A percentile compares a stretch with the other conserved stretches of the same genome.
Evolutionary conservation across 768 basidiomycete genomes (phyloP).

Genomic region (Ramaria rubella): DNA sequence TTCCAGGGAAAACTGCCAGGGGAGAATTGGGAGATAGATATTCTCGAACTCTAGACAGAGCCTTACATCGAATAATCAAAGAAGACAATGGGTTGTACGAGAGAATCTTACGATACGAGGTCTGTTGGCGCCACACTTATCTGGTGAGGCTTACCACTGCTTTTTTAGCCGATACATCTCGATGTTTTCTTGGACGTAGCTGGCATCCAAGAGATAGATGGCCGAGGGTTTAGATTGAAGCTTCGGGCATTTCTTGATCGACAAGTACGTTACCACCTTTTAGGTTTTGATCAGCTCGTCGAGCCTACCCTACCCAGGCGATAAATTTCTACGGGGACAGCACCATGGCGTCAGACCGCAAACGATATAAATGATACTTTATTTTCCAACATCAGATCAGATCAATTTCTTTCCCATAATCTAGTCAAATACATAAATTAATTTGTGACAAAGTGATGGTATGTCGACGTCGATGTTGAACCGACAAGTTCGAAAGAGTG

Average conservation of each 20-base stretch:
- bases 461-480: slow-evolving; percentile 6
- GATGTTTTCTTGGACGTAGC: slow-evolving; percentile 44
- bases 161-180: slow-evolving; percentile 50
- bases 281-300: not conserved
- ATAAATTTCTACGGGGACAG: slow-evolving; percentile 44
- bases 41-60: slow-evolving; percentile 26
- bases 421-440: too few species aligned
- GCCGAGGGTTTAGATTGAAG: slow-evolving; percentile 31
- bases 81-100: slow-evolving; percentile 42
- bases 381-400: too few species aligned
- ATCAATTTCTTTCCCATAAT: too few species aligned
- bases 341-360: slow-evolving; percentile 21
- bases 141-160: not conserved
- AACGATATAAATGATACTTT: not conserved
- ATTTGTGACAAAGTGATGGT: too few species aligned
- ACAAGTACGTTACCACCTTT: slow-evolving; percentile 32
- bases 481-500: not conserved
- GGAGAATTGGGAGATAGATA: slow-evolving; percentile 8
- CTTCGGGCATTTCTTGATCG: slow-evolving; percentile 50
- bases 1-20: slow-evolving; percentile 12
- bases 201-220: slow-evolving; percentile 22
- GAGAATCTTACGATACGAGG: slow-evolving; percentile 63
- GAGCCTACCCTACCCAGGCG: slow-evolving; percentile 29
- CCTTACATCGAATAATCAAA: slow-evolving; percentile 39
- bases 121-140: slow-evolving; percentile 20